A percentile compares a stretch with the other conserved stretches of the same genome.
Evolutionary conservation across 208 protist species (phyloP).

Genomic region (Trypanosoma platydactyli): DNA sequence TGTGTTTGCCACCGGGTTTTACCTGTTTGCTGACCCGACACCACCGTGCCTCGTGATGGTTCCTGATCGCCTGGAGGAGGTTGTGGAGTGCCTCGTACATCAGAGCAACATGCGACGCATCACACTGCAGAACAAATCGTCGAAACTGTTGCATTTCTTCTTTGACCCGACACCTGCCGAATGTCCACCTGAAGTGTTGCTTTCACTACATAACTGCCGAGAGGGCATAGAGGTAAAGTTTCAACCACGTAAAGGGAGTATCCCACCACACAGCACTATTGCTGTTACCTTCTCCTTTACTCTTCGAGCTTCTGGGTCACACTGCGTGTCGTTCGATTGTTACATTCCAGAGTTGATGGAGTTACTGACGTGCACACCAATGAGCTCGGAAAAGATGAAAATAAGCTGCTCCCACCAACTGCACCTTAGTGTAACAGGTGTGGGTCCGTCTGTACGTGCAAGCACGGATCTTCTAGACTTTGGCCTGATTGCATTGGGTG

Average conservation of each 20-base stretch:
- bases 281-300: conserved; percentile 68
- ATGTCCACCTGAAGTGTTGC: conserved; percentile 34
- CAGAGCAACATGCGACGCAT: conserved; percentile 68
- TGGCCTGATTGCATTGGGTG: conserved; percentile 77
- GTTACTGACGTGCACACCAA: conserved; percentile 3
- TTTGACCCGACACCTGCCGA: conserved; percentile 66
- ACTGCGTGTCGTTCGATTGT: conserved; percentile 54
- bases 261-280: conserved; percentile 46
- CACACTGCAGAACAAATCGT: conserved; percentile 72
- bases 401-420: conserved; percentile 38
- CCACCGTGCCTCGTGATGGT: conserved; percentile 55
- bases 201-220: conserved; percentile 26
- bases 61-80: conserved; percentile 66
- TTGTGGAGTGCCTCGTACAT: conserved; percentile 74
- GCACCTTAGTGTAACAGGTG: conserved; percentile 55
- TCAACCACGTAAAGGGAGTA: conserved; percentile 57
- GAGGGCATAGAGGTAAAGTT: conserved; percentile 52
- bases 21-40: conserved; percentile 72
- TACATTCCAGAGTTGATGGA: conserved; percentile 67
- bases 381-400: background rate
- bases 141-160: conserved; percentile 65
- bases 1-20: conserved; percentile 75
- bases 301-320: conserved; percentile 46
- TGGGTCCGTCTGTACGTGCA: conserved; percentile 73
- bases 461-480: conserved; percentile 86